These are phyloP conservation scores for Striga asiatica DNA, from an alignment of 257 asterid genomes.

Conservation along the genomic window DNA sequence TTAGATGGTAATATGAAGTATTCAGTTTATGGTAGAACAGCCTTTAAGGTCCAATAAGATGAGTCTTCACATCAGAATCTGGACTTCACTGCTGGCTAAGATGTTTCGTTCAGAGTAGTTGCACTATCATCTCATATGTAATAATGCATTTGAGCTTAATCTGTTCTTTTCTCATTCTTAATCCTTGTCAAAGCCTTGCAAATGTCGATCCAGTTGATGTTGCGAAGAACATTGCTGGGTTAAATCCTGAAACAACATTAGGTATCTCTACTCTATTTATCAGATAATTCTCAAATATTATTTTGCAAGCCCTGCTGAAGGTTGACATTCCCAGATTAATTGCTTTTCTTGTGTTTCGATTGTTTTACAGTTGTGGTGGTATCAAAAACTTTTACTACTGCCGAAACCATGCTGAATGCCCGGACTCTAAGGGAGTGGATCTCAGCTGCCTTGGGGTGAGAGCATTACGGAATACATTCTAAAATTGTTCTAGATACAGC, in stretches of 20 bases:
- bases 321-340: conserved; percentile 2
- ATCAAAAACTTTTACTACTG: conserved; percentile 95
- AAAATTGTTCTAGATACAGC: conserved; percentile 5
- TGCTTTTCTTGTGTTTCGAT: conserved; percentile 12
- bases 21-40: not conserved
- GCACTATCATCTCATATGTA: not conserved
- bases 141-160: conserved; percentile 9
- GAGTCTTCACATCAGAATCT: not conserved
- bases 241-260: conserved; percentile 93
- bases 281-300: not conserved
- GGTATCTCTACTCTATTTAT: conserved; percentile 32
- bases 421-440: conserved; percentile 98
- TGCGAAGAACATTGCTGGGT: conserved; percentile 67
- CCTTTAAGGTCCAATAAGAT: too few species aligned
- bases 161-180: conserved; percentile 6
- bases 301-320: not conserved
- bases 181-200: conserved; percentile 63
- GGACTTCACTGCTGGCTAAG: not conserved
- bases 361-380: conserved; percentile 81
- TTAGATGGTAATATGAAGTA: conserved; percentile 7
- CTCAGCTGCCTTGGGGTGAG: conserved; percentile 84
- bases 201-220: conserved; percentile 97
- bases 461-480: not conserved
- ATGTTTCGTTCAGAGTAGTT: conserved; percentile 4
- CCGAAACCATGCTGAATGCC: conserved; percentile 98